A percentile compares a stretch with the other conserved stretches of the same genome.
Evolutionary conservation across 2,329 filamentous ascomycete genomes (phyloP).

Genomic region (Diaporthe helianthi): DNA sequence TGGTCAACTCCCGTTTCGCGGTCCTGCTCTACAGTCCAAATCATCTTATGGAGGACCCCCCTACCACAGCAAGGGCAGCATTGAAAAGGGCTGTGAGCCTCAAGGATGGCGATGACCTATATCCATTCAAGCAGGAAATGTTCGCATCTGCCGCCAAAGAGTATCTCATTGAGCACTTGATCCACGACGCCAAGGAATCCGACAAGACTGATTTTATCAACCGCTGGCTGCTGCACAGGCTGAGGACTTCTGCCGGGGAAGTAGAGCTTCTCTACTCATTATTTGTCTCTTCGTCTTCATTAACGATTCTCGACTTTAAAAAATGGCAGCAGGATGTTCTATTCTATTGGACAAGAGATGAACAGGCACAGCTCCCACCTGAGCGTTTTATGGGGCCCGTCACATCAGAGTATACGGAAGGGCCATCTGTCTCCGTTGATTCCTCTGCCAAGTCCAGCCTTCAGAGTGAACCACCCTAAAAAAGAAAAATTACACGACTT

Average conservation of each 20-base stretch:
- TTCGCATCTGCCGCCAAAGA: conserved; percentile 55
- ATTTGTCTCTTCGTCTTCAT: conserved; percentile 39
- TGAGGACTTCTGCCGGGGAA: conserved; percentile 55
- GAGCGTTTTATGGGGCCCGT: conserved; percentile 33
- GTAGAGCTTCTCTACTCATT: conserved; percentile 51
- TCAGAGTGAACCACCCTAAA: background rate
- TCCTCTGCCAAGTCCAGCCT: background rate
- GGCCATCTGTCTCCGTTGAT: background rate
- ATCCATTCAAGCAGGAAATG: conserved; percentile 45
- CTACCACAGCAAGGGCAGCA: conserved; percentile 50
- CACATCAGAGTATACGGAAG: conserved; percentile 26
- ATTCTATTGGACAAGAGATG: conserved; percentile 49
- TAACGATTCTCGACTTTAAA: conserved; percentile 44
- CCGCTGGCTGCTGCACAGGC: conserved; percentile 60
- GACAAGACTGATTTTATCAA: conserved; percentile 56
- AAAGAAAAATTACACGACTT: background rate
- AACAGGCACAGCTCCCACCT: conserved; percentile 38
- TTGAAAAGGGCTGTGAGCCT: conserved; percentile 48
- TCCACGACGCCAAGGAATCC: conserved; percentile 46
- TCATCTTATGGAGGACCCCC: conserved; percentile 50
- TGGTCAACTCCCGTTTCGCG: conserved; percentile 52
- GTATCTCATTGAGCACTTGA: conserved; percentile 53
- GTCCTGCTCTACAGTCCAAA: conserved; percentile 57
- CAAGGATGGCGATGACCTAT: conserved; percentile 35
- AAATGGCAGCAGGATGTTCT: conserved; percentile 53